phyloP scores from a whole-genome alignment of 345 rosid species.

The Citrus unshiu region DNA sequence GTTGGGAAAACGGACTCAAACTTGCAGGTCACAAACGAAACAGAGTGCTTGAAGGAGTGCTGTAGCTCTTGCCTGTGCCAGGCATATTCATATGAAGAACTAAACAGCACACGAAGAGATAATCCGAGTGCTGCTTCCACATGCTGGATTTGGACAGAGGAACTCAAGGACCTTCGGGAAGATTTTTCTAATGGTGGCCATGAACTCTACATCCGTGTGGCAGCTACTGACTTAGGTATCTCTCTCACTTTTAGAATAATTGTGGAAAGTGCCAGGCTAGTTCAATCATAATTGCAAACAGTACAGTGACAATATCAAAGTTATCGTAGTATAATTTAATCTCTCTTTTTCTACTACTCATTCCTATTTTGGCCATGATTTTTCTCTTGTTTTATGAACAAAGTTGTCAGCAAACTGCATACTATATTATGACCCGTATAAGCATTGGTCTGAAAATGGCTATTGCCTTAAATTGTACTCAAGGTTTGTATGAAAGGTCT shows the following conservation, averaged over 20 bases:
- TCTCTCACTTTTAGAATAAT: not conserved
- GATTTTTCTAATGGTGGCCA: not conserved
- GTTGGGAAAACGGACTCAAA: not conserved
- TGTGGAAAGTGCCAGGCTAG: not conserved
- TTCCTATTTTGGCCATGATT: not conserved
- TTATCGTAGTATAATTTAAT: too few species aligned
- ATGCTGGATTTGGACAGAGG: constrained; percentile 33
- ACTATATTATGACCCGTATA: too few species aligned
- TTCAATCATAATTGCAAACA: constrained; percentile 12
- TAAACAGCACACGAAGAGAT: not conserved
- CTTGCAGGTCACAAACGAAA: not conserved
- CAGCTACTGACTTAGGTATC: constrained; percentile 20
- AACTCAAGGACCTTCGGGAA: constrained; percentile 14
- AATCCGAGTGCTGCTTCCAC: not conserved
- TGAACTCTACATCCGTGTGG: constrained; percentile 19
- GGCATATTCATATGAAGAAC: constrained; percentile 23
- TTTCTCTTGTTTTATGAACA: not conserved
- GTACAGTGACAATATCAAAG: not conserved
- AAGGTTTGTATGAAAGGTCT: constrained; percentile 24
- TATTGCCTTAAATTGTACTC: constrained; percentile 42
- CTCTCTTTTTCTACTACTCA: not conserved
- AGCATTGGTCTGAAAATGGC: constrained; percentile 2
- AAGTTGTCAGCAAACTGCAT: not conserved
- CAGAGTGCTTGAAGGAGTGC: constrained; percentile 20
- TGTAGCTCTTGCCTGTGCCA: constrained; percentile 15